A percentile compares a stretch with the other conserved stretches of the same genome.
These are phyloP conservation scores for Pyrenophora graminea DNA, from an alignment of 2,329 filamentous ascomycete genomes.

Conservation along the genomic window DNA sequence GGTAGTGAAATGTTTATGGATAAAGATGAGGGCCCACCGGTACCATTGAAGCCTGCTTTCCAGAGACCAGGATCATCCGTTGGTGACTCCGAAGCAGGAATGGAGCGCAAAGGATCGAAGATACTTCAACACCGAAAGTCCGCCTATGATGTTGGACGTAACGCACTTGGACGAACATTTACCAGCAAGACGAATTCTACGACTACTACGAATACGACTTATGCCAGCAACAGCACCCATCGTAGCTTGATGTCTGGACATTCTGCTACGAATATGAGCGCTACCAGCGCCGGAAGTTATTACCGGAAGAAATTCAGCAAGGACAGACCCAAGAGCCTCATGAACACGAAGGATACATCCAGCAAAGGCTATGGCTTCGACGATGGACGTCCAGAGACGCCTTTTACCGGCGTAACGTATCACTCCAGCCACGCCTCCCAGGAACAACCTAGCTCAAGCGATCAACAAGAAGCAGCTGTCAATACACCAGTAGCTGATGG, in stretches of 20 bases:
- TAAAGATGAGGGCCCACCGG: slow-evolving; percentile 54
- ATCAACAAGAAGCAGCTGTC: slow-evolving; percentile 50
- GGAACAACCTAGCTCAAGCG: slow-evolving; percentile 60
- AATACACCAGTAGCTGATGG: slow-evolving; percentile 64
- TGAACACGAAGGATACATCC: slow-evolving; percentile 57
- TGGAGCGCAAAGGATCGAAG: slow-evolving; percentile 38
- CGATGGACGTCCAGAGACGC: slow-evolving; percentile 55
- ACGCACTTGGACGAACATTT: slow-evolving; percentile 74
- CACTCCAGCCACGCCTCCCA: slow-evolving; percentile 77
- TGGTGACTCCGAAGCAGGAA: slow-evolving; percentile 26
- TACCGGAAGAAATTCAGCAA: slow-evolving; percentile 70
- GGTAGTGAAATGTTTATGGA: slow-evolving; percentile 58
- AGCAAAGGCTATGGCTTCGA: slow-evolving; percentile 46
- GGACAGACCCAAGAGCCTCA: slow-evolving; percentile 64
- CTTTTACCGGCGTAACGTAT: slow-evolving; percentile 79
- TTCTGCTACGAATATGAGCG: slow-evolving; percentile 88
- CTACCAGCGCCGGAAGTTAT: slow-evolving; percentile 92
- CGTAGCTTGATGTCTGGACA: slow-evolving; percentile 91
- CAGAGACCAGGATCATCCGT: slow-evolving; percentile 51
- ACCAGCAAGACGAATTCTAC: slow-evolving; percentile 89
- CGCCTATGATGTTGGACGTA: slow-evolving; percentile 74
- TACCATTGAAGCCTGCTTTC: slow-evolving; percentile 61
- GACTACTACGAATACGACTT: slow-evolving; percentile 56
- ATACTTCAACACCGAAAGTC: slow-evolving; percentile 68
- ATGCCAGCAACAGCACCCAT: slow-evolving; percentile 71